Evolutionary conservation across 108 stramenopile genomes (phyloP), one percentile per base, ranked within the genome.

Genomic region (Halocafeteria seosinensis): DNA sequence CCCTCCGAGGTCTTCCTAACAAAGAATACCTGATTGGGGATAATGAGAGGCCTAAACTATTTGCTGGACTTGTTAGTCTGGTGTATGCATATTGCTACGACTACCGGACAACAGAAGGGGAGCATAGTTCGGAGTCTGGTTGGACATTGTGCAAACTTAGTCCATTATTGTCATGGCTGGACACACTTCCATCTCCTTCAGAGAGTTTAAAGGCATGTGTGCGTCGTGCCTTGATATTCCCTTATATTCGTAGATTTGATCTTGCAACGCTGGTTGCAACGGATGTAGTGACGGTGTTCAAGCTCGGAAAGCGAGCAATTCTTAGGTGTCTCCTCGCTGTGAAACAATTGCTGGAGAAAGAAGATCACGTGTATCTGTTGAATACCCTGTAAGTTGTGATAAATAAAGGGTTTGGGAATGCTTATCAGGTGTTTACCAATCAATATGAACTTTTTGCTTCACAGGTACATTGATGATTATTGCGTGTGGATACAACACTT

Each of bases 41-140:
- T 23, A 0, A 3, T 0, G 55, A 65, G 38, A 25, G 57, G 12
- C 11, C 31, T 2, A 35, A 31, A 0, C 29, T 50, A 13, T 28
- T 66, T 27, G 52, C 55, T 30, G 24, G 53, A 3, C 31, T 71
- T 2, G 29, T 55, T 33, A 38, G 31, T 9, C 12, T 71, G 25
- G 29, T 63, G 26, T 34, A 66, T 55, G 36, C 57, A 3, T 71
- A 65, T 38, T 5, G 34, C 1, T 66, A 66, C 17, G 70, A 71
- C 53, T 3, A 25, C 1, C 53, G 70, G 12, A 1, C 37, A 5
- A 71, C 70, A n/a, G 55, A 55, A 35, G 64, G 58, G 0, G 70
- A 71, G 38, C 65, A 50, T 4, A 71, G 50, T 38, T 64, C 66
- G 34, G 70, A 71, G 64, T 57, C 52, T 1, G 64, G 59, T 1